These are phyloP conservation scores for Komagataella mondaviorum DNA, from an alignment of 805 yeast genomes.

Conservation along the genomic window DNA sequence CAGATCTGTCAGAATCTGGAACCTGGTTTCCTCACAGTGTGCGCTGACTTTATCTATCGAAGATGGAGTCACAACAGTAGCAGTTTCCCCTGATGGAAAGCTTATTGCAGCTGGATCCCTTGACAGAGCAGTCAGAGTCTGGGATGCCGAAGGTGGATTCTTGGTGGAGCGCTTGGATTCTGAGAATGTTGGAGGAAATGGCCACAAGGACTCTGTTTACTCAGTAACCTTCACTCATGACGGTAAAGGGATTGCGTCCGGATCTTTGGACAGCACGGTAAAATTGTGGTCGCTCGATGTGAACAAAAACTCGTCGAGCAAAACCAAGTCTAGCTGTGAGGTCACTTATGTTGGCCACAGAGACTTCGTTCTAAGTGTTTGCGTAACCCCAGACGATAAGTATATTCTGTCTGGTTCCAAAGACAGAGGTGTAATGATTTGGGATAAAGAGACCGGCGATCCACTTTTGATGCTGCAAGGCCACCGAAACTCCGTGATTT, in stretches of 20 bases:
- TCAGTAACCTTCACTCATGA: slow-evolving; percentile 87
- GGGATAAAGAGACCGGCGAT: slow-evolving; percentile 90
- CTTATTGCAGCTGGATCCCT: slow-evolving; percentile 93
- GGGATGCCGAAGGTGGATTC: slow-evolving; percentile 92
- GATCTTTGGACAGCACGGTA: slow-evolving; percentile 90
- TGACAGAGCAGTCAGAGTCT: slow-evolving; percentile 89
- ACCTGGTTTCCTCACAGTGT: slow-evolving; percentile 79
- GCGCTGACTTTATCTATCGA: slow-evolving; percentile 81
- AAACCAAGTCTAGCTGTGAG: slow-evolving; percentile 51
- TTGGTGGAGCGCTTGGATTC: slow-evolving; percentile 85
- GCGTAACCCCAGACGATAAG: slow-evolving; percentile 86
- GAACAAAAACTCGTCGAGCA: slow-evolving; percentile 27
- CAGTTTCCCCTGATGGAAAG: slow-evolving; percentile 90
- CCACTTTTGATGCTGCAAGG: slow-evolving; percentile 94
- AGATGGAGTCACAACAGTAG: slow-evolving; percentile 97
- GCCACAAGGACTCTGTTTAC: slow-evolving; percentile 93
- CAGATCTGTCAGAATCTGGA: slow-evolving; percentile 95
- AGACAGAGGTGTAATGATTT: slow-evolving; percentile 92
- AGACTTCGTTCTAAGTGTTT: slow-evolving; percentile 89
- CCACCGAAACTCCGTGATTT: slow-evolving; percentile 88
- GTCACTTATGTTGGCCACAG: slow-evolving; percentile 92
- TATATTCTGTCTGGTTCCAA: slow-evolving; percentile 90
- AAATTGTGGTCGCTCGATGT: slow-evolving; percentile 88
- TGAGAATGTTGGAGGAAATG: slow-evolving; percentile 78
- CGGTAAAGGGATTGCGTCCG: slow-evolving; percentile 86